Evolutionary conservation across 2,329 filamentous ascomycete species (phyloP).

Genomic region (Colletotrichum sp.): DNA sequence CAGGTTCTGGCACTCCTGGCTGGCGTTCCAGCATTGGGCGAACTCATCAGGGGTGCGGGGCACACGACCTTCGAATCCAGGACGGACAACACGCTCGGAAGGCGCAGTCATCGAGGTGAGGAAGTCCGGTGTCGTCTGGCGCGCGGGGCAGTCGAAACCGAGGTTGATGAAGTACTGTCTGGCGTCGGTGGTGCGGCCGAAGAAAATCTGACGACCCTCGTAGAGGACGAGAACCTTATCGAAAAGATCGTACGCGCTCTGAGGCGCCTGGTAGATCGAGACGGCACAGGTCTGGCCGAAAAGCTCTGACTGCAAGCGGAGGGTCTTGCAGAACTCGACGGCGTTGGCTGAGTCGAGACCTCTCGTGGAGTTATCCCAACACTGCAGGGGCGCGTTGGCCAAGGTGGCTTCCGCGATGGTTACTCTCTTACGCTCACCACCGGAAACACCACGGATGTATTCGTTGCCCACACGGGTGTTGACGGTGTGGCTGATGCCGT

Average conservation of each 20-base stretch:
- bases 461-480: conserved; percentile 62
- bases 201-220: conserved; percentile 72
- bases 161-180: conserved; percentile 69
- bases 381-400: conserved; percentile 31
- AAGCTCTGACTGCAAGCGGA: conserved; percentile 31
- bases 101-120: conserved; percentile 62
- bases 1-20: conserved; percentile 28
- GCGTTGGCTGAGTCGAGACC: conserved; percentile 40
- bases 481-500: conserved; percentile 58
- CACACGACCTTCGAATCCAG: conserved; percentile 30
- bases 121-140: conserved; percentile 76
- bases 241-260: conserved; percentile 61
- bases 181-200: conserved; percentile 64
- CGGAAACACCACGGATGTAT: conserved; percentile 58
- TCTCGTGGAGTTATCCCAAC: conserved; percentile 53
- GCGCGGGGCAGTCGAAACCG: conserved; percentile 63
- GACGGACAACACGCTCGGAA: conserved; percentile 30
- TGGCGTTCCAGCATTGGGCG: conserved; percentile 30
- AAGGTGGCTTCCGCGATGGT: conserved; percentile 39
- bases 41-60: conserved; percentile 37
- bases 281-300: conserved; percentile 29
- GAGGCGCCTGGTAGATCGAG: conserved; percentile 66
- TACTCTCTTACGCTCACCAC: conserved; percentile 55
- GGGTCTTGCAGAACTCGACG: conserved; percentile 27
- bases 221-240: conserved; percentile 73